A percentile compares a stretch with the other conserved stretches of the same genome.
These are phyloP conservation scores for Russula abietina DNA, from an alignment of 768 basidiomycete genomes.

Conservation along the genomic window DNA sequence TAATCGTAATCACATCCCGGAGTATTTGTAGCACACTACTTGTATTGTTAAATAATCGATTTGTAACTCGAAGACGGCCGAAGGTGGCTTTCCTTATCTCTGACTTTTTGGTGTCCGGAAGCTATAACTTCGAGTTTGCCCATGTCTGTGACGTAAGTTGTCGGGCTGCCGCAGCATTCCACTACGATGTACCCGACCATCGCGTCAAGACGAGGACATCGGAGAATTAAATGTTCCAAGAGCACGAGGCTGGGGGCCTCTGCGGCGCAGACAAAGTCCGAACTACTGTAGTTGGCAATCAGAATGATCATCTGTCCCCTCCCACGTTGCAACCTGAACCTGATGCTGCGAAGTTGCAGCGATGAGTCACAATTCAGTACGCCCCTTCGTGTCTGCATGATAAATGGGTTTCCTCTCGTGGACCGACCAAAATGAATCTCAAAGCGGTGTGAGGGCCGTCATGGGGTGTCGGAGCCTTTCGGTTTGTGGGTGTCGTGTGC, in stretches of 20 bases:
- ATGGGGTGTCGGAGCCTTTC: too few relatives aligned
- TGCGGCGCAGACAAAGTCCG: not conserved
- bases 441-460: too few relatives aligned
- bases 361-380: too few relatives aligned
- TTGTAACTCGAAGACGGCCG: conserved; percentile 6
- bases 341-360: too few relatives aligned
- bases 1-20: conserved; percentile 6
- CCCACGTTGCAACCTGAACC: not conserved
- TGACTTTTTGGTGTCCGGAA: not conserved
- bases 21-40: conserved; percentile 19
- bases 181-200: not conserved
- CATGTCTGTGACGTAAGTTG: not conserved
- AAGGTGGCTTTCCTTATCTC: not conserved
- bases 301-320: too few relatives aligned
- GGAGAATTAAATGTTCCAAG: not conserved
- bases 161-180: too few relatives aligned
- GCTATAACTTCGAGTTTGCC: not conserved
- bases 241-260: not conserved
- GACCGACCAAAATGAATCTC: too few relatives aligned
- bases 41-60: conserved; percentile 23
- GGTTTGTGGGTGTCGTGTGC: too few relatives aligned
- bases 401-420: too few relatives aligned
- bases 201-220: too few relatives aligned
- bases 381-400: too few relatives aligned
- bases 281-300: not conserved